Evolutionary conservation across 2,329 filamentous ascomycete species (phyloP), one percentile per base, ranked within the genome.

Genomic region (Orbilia quercus): DNA sequence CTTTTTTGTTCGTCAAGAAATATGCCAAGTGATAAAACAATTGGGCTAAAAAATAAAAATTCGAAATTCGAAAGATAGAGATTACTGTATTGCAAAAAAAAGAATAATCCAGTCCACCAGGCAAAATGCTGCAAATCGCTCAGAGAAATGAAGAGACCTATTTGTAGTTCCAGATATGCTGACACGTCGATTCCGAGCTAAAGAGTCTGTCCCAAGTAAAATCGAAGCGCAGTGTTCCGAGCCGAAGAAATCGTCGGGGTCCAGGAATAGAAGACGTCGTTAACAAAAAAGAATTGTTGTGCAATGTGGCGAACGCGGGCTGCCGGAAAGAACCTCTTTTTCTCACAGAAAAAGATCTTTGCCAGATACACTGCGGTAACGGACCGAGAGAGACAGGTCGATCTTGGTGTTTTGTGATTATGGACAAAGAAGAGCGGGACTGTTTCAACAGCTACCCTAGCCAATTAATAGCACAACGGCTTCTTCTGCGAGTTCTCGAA

Each of bases 1-100:
- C 67, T 65, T 67, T 72, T 67, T 72, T 65, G 60, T 54, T 72
- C 67, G 60, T 72, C 50, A 58, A 64, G 25, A 54, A 25, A 54
- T 38, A 64, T 64, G 47, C 44, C 45, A 38, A 34, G 9, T 34
- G 40, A 53, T 54, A 54, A 42, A 45, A 71, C 57, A 71, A 64
- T 71, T 71, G 66, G 44, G 66, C 66, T 69, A 62, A 59, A 51
- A 59, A 34, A 55, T 47, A 44, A 47, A 50, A 31, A 48, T 25
- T 63, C 28, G 36, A 36, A 42, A 53, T 34, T 44, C 40, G 57
- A 50, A 28, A 55, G 50, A 31, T 55, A 47, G 23, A 53, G 44
- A 53, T 23, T 36, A 53, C 20, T 57, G 45, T 57, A 28, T 40
- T 55, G 40, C 14, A 65, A 47, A n/a, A 55, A 22, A 28, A 36